These are phyloP conservation scores for Paratinospora sagittata DNA, from an alignment of 164 flowering plant genomes.

Conservation along the genomic window DNA sequence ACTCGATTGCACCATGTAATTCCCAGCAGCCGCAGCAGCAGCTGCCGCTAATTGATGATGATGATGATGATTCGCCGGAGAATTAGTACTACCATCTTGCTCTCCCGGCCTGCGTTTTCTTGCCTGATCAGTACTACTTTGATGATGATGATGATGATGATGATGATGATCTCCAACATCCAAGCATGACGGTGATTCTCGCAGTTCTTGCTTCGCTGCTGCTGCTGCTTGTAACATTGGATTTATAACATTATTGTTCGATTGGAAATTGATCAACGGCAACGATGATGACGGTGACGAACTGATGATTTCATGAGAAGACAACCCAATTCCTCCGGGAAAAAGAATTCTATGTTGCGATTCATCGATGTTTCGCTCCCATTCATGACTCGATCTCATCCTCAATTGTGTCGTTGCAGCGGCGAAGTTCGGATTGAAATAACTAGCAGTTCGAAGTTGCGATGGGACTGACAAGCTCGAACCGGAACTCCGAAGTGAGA, in stretches of 20 bases:
- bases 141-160: too few relatives aligned
- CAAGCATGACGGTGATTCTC: constrained; percentile 23
- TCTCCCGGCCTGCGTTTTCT: constrained; percentile 35
- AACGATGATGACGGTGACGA: constrained; percentile 12
- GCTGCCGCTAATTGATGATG: constrained; percentile 31
- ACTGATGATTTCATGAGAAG: constrained; percentile 10
- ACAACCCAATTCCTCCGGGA: constrained; percentile 24
- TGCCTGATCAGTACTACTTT: too few relatives aligned
- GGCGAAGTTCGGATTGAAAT: constrained; percentile 27
- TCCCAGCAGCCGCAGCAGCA: constrained; percentile 20
- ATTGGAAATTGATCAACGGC: constrained; percentile 24
- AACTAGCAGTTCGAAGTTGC: constrained; percentile 24
- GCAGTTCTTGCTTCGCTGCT: constrained; percentile 37
- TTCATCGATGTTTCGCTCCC: constrained; percentile 31
- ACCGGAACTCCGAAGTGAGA: constrained; percentile 62
- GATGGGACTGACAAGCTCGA: constrained; percentile 45
- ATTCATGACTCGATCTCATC: constrained; percentile 21
- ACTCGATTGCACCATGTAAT: constrained; percentile 53
- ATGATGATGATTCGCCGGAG: constrained; percentile 16
- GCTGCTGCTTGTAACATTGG: constrained; percentile 25
- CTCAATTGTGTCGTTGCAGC: constrained; percentile 24
- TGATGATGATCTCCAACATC: constrained; percentile 25
- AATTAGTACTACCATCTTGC: constrained; percentile 18
- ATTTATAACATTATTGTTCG: constrained; percentile 18
- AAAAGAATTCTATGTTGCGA: constrained; percentile 26